Evolutionary conservation across 768 basidiomycete genomes (phyloP).

Genomic region (Trametes coccinea): DNA sequence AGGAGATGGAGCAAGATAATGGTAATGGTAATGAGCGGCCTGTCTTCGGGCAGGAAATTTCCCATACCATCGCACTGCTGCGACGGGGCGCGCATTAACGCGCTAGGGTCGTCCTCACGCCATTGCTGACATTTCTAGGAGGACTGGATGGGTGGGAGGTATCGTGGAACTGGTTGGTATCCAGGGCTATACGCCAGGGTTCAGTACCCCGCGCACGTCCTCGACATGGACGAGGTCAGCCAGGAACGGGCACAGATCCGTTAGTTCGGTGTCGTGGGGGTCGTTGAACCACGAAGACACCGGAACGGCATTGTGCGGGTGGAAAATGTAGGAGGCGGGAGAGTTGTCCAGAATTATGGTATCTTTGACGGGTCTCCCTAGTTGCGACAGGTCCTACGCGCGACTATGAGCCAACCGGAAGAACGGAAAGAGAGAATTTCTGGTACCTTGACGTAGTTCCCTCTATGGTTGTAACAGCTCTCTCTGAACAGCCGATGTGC

Average conservation of each 20-base stretch:
- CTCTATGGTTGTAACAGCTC: conserved; percentile 98
- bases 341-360: conserved; percentile 99
- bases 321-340: conserved; percentile 98
- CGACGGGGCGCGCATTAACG: not conserved
- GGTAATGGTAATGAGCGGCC: conserved; percentile 6
- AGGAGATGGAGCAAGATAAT: not conserved
- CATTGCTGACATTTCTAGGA: not conserved
- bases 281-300: conserved; percentile 99
- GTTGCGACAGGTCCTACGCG: conserved; percentile 87
- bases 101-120: not conserved
- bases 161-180: not conserved
- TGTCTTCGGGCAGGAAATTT: conserved; percentile 4
- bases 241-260: conserved; percentile 92
- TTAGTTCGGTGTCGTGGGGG: conserved; percentile 96
- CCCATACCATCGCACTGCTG: conserved; percentile 1
- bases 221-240: conserved; percentile 64
- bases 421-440: not conserved
- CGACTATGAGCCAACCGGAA: not conserved
- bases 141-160: not conserved
- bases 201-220: conserved; percentile 68
- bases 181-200: conserved; percentile 23
- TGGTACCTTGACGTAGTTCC: conserved; percentile 96
- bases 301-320: conserved; percentile 97
- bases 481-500: conserved; percentile 94
- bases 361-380: conserved; percentile 89